Conservation (phyloP, 78 protist species). For the Protostelium mycophagum region DNA sequence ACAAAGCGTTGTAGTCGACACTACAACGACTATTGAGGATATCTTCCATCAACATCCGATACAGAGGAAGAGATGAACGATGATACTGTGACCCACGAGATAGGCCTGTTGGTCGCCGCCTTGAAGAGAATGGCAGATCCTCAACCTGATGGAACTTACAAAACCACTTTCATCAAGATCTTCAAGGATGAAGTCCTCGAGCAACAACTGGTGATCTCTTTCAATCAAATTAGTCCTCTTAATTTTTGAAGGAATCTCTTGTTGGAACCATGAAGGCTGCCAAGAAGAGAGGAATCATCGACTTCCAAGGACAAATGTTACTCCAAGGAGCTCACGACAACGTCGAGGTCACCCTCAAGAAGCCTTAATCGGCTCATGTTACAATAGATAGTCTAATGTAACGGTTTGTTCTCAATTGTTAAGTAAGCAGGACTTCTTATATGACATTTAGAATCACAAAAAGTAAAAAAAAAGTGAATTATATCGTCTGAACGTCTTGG, state of each 20-base stretch:
- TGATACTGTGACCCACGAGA: background rate
- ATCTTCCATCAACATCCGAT: no score
- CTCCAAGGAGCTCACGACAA: constrained; percentile 70
- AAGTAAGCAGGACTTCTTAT: no score
- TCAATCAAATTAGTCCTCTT: background rate
- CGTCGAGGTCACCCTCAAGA: constrained; percentile 49
- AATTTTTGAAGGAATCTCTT: constrained; percentile 28
- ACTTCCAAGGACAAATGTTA: constrained; percentile 62
- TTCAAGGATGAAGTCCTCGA: background rate
- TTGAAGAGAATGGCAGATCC: background rate
- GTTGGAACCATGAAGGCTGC: constrained; percentile 72
- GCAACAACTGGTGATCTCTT: background rate
- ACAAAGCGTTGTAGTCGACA: no score
- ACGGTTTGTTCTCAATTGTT: no score
- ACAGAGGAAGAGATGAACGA: constrained; percentile 1
- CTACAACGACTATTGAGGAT: no score
- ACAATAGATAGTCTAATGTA: background rate
- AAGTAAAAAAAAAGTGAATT: no score
- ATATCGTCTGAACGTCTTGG: no score
- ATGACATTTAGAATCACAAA: no score
- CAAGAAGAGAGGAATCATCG: constrained; percentile 55
- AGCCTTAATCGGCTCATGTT: background rate
- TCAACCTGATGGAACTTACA: background rate
- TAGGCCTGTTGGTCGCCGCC: background rate
- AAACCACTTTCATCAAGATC: background rate